Evolutionary conservation across 257 asterid species (phyloP), one percentile per base, ranked within the genome.

Genomic region (Craterostigma plantagineum): DNA sequence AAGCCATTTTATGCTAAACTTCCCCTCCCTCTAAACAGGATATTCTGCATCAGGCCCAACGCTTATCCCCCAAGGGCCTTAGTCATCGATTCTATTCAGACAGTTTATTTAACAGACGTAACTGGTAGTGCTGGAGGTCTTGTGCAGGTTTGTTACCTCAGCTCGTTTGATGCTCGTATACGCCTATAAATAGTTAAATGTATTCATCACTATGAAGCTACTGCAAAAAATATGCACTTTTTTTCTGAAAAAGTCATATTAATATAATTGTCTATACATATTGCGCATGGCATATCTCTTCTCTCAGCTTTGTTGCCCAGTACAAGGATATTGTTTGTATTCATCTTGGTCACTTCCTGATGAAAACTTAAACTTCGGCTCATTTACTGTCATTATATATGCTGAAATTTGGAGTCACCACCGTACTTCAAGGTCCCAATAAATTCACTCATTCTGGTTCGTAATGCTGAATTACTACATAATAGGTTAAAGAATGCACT

Each of bases 401-500:
- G 11, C 40, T 36, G 40, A 36, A 9, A 10, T 12, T 36, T 36
- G 40, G 4, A 2, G 30, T 23, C 30, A 23, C 30, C 6, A 23
- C 30, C 30, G 2, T 23, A 6, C 30, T 23, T 2, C 2, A 23
- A 23, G 30, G 30, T 23, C 30, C 30, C 30, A 23, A 23, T 9
- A 36, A 36, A 3, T 8, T 36, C 12, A 16, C 3, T 40, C 45
- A 40, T 1, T 40, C 14, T 40, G 45, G 15, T 41, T 10, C 4
- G 15, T 8, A 11, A 8, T 12, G 1, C 18, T 41, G 8, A 11
- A 3, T 18, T 14, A 16, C 1, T 15, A 9, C 9, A 10, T 43
- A 0, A 14, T 43, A 87, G 98, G 95, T 87, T 54, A 87, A 69
- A 71, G 93, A 87, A 63, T 82, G 95, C 75, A 82, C 95, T 9